Evolutionary conservation across 768 basidiomycete genomes (phyloP).

Genomic region (Cystofilobasidium ferigula): DNA sequence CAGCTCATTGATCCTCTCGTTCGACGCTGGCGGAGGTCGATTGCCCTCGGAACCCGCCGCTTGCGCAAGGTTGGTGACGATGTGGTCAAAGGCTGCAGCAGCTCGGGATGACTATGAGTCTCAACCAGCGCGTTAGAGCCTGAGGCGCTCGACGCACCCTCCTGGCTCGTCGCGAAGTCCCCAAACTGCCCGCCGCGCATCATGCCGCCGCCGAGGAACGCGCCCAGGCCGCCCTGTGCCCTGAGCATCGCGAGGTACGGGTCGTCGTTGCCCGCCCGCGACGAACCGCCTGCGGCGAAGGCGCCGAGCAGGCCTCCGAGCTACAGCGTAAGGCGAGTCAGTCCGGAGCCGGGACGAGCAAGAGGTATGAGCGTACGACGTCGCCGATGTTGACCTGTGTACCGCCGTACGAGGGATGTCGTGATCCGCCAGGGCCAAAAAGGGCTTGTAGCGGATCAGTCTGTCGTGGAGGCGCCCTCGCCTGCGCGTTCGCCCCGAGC

Average conservation of each 20-base stretch:
- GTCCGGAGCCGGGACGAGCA: neutral
- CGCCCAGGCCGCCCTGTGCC: slow-evolving; percentile 15
- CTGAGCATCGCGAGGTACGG: slow-evolving; percentile 18
- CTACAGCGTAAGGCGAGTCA: neutral
- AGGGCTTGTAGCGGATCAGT: neutral
- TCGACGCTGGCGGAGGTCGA: slow-evolving; percentile 39
- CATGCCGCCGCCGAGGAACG: slow-evolving; percentile 10
- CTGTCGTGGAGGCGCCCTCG: no score
- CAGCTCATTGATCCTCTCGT: slow-evolving; percentile 55
- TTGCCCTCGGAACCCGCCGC: slow-evolving; percentile 62
- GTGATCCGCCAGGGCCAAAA: neutral
- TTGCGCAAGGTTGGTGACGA: slow-evolving; percentile 66
- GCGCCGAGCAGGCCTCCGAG: slow-evolving; percentile 14
- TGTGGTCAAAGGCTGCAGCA: slow-evolving; percentile 66
- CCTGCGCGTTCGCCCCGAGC: no score
- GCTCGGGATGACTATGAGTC: no score
- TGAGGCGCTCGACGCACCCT: slow-evolving; percentile 58
- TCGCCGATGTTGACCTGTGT: slow-evolving; percentile 4
- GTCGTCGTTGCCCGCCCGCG: slow-evolving; percentile 6
- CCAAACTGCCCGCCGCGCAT: slow-evolving; percentile 57
- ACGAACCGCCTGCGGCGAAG: neutral
- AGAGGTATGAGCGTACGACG: slow-evolving; percentile 5
- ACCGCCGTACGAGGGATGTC: neutral
- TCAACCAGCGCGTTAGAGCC: no score
- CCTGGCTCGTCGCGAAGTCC: slow-evolving; percentile 85